phyloP scores from a whole-genome alignment of 805 yeast genomes.

The Cyberlindnera xishuangbannaensis region DNA sequence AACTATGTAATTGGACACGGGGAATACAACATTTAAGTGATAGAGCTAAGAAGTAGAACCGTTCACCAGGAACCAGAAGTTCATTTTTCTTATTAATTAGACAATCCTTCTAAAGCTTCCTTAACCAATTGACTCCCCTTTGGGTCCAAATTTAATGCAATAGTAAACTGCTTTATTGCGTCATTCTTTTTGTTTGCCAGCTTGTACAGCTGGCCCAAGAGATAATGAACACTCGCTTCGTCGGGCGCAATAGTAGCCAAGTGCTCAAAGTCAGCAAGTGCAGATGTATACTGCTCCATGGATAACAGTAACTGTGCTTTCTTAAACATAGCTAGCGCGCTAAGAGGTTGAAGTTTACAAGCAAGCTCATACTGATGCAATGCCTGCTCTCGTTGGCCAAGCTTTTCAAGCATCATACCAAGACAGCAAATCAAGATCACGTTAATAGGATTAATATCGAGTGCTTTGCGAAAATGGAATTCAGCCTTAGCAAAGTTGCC shows the following conservation, averaged over 20 bases:
- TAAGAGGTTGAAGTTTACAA: conserved; percentile 73
- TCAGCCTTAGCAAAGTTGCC: conserved; percentile 85
- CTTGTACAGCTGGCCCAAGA: conserved; percentile 82
- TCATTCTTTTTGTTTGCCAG: conserved; percentile 64
- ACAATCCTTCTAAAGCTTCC: conserved; percentile 64
- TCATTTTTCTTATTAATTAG: conserved; percentile 1
- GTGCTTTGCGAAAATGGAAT: conserved; percentile 80
- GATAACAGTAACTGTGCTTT: conserved; percentile 77
- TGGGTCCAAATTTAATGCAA: conserved; percentile 88
- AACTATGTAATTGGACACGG: no score
- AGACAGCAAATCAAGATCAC: conserved; percentile 86
- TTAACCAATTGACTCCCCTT: conserved; percentile 82
- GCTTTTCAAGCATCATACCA: conserved; percentile 85
- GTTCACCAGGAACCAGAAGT: conserved; percentile 1
- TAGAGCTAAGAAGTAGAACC: no score
- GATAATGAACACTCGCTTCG: conserved; percentile 88
- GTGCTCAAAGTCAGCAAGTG: conserved; percentile 68
- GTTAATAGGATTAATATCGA: conserved; percentile 84
- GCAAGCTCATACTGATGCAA: conserved; percentile 80
- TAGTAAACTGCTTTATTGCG: conserved; percentile 82
- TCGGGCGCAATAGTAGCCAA: conserved; percentile 81
- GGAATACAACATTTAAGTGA: no score
- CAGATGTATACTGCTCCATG: conserved; percentile 64
- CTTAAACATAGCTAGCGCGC: conserved; percentile 82
- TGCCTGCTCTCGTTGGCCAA: conserved; percentile 65